Conservation (phyloP, 345 rosid species). For the Aquilaria sinensis region DNA sequence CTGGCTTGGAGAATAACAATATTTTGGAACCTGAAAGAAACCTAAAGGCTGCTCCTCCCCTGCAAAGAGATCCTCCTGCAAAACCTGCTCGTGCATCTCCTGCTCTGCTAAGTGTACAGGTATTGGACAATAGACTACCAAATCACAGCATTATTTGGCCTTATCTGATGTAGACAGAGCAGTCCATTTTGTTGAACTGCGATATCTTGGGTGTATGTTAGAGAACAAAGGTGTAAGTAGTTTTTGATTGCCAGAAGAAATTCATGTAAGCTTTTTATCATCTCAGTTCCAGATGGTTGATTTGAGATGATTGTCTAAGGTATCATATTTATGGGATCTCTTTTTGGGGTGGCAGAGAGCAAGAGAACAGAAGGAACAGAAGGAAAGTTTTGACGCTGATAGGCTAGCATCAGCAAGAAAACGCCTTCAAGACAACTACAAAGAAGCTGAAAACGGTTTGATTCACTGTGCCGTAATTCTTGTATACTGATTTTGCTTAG, state of each 20-base stretch:
- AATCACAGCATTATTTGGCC: no score
- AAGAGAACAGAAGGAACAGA: slow-evolving; percentile 49
- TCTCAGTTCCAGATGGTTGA: no score
- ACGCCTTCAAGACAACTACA: slow-evolving; percentile 85
- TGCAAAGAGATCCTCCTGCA: slow-evolving; percentile 50
- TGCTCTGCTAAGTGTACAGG: slow-evolving; percentile 44
- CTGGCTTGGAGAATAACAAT: slow-evolving; percentile 63
- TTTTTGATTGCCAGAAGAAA: no score
- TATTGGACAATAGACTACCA: slow-evolving; percentile 18
- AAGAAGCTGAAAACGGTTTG: slow-evolving; percentile 89
- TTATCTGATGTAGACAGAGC: no score
- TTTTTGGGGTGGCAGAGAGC: slow-evolving; percentile 46
- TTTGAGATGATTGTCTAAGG: no score
- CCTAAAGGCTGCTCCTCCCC: slow-evolving; percentile 34
- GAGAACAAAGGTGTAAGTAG: no score
- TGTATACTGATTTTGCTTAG: background rate
- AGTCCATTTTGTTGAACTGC: no score
- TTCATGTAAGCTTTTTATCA: no score
- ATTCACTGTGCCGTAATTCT: background rate
- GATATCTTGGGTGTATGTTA: no score
- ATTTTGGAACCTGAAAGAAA: slow-evolving; percentile 62
- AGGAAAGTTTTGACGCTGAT: slow-evolving; percentile 36
- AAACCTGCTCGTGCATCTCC: slow-evolving; percentile 45
- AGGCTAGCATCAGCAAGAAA: slow-evolving; percentile 66
- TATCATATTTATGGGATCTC: background rate